Conservation (phyloP, 345 rosid species). For the Combretum micranthum region DNA sequence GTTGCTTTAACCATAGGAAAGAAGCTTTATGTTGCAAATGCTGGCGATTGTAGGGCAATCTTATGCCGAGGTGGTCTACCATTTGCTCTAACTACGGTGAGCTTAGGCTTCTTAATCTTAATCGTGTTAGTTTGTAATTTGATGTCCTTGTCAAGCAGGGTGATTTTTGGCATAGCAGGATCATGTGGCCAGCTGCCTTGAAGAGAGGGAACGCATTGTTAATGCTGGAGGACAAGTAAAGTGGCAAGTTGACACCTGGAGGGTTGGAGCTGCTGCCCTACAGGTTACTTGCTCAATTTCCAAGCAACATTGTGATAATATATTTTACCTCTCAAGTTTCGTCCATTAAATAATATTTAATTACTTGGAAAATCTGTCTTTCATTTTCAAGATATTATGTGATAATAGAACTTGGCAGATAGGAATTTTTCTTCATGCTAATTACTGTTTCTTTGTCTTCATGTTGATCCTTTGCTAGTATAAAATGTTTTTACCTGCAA, state of each 20-base stretch:
- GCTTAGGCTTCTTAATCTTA: conserved; percentile 5
- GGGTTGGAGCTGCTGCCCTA: conserved; percentile 92
- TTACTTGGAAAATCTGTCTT: too few species aligned
- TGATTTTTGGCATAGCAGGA: conserved; percentile 41
- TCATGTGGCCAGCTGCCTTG: conserved; percentile 69
- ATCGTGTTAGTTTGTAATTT: neutral
- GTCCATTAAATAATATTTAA: neutral
- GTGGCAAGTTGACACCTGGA: conserved; percentile 94
- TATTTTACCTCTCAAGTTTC: neutral
- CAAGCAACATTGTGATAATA: conserved; percentile 3
- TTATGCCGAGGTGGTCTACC: conserved; percentile 60
- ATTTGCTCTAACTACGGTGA: conserved; percentile 60
- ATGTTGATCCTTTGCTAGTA: neutral
- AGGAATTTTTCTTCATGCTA: too few species aligned
- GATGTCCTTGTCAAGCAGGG: conserved; percentile 5
- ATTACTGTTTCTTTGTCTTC: too few species aligned
- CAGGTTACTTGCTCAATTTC: conserved; percentile 39
- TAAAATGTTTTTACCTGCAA: too few species aligned
- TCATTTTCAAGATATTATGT: too few species aligned
- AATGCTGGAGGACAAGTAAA: conserved; percentile 69
- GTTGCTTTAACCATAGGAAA: conserved; percentile 54
- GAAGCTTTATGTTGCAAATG: conserved; percentile 80
- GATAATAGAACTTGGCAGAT: too few species aligned
- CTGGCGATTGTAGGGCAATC: conserved; percentile 82
- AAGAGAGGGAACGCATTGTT: conserved; percentile 73